Base-by-base conservation (phyloP, 257 asterid genomes). In the Capsicum baccatum region DNA sequence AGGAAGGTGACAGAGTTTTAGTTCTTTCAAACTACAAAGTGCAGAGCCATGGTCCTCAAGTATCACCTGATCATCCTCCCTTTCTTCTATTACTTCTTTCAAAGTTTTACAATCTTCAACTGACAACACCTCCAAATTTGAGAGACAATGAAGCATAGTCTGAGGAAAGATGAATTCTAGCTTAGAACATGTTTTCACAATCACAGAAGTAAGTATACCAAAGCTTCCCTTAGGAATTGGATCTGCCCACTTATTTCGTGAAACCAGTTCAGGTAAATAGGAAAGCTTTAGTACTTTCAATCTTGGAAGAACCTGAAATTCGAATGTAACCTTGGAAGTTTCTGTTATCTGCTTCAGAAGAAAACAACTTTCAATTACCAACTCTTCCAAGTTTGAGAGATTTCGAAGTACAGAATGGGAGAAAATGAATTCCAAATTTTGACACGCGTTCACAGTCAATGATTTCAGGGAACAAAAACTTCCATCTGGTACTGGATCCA, bases 351-450 rank as follows among this genome's bases (percentile, higher is more conserved):
- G 56, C 19, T 55, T 71, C 76, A 87, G 76, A 55, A 68, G 17
- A 26, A 66, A 79, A 12, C 89, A 87, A 26, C 83, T 80, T 80
- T 84, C 84, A 14, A 87, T 68, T 1, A 84, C 81, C 15, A 87
- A 76, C 26, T 70, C 82, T 74, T 87, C 89, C 4, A 87, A 59
- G 59, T 74, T 84, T 6, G 15, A 33, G 39, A 87, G 85, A 21
- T 76, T 52, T 33, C 7, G 19, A 39, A 84, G 63, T 85, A 83
- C 68, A 12, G 86, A 66, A 15, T 50, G 84, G 55, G 62, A 63
- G 67, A 86, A 42, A 63, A 86, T 15, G 50, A 83, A 86, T 59
- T 76, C 54, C 17, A 86, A 66, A 55, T 33, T 57, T 13, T 54
- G 84, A 42, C 88, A 83, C 9, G 63, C 79, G 14, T 44, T 60